Evolutionary conservation across 176 grass and related monocot genomes (phyloP).

Genomic region (Ampelocalamus luodianensis): DNA sequence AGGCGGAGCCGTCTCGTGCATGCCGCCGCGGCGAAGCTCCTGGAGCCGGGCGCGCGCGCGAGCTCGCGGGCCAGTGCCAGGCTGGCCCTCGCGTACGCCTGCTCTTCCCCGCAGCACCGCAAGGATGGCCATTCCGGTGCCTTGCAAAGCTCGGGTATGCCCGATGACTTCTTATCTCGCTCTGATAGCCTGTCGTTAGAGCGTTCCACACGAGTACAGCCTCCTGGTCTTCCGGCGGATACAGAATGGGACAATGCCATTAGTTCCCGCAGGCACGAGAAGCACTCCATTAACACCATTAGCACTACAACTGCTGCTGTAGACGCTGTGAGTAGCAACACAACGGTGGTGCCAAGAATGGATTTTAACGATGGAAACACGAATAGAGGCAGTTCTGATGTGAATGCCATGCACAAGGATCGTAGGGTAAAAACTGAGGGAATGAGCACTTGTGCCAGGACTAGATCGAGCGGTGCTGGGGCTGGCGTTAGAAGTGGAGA

Average conservation of each 20-base stretch:
- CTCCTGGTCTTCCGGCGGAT: neutral
- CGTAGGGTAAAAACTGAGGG: constrained; percentile 24
- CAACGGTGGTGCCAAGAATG: constrained; percentile 25
- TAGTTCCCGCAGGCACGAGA: constrained; percentile 4
- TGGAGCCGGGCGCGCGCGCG: constrained; percentile 57
- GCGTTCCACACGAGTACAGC: neutral
- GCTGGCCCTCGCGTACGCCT: constrained; percentile 52
- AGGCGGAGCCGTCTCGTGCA: constrained; percentile 59
- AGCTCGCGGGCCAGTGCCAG: constrained; percentile 29
- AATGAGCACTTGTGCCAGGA: neutral
- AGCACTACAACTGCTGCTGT: neutral
- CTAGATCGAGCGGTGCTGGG: constrained; percentile 36
- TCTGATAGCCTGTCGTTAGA: constrained; percentile 16
- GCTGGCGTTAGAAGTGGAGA: constrained; percentile 26
- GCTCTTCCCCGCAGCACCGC: constrained; percentile 59
- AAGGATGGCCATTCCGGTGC: constrained; percentile 35
- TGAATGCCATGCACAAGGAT: neutral
- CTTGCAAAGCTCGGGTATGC: constrained; percentile 8
- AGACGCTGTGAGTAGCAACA: constrained; percentile 2
- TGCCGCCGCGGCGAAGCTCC: constrained; percentile 66
- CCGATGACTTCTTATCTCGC: constrained; percentile 55
- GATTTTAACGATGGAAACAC: constrained; percentile 30
- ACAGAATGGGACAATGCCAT: neutral
- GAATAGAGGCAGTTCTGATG: constrained; percentile 27
- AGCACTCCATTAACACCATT: neutral